phyloP scores from a whole-genome alignment of 108 stramenopile species.

The Nitzschia palea region DNA sequence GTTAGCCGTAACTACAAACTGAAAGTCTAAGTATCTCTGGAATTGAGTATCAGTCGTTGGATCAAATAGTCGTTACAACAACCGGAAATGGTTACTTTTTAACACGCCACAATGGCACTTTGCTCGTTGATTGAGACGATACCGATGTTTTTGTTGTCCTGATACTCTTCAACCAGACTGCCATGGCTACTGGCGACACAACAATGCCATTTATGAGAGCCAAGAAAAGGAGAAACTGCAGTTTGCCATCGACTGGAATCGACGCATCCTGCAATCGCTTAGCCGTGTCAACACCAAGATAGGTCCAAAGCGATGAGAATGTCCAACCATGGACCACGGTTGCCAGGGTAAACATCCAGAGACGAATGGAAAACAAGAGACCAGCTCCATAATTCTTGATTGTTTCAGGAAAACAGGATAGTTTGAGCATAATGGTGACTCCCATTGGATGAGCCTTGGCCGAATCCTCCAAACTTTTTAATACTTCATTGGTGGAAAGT shows the following conservation, averaged over 20 bases:
- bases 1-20: too few species aligned
- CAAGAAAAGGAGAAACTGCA: constrained; percentile 24
- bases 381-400: constrained; percentile 72
- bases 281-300: constrained; percentile 67
- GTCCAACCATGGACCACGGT: constrained; percentile 65
- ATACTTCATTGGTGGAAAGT: constrained; percentile 50
- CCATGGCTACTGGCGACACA: constrained; percentile 44
- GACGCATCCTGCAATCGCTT: constrained; percentile 20
- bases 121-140: too few species aligned
- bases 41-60: too few species aligned
- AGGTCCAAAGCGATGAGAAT: constrained; percentile 76
- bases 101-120: too few species aligned
- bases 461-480: constrained; percentile 40
- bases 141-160: too few species aligned
- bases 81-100: too few species aligned
- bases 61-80: too few species aligned
- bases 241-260: neutral
- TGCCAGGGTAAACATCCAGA: constrained; percentile 38
- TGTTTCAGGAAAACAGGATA: constrained; percentile 74
- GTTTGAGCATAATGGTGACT: constrained; percentile 61
- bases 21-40: too few species aligned
- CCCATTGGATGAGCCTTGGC: constrained; percentile 39
- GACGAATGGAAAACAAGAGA: constrained; percentile 24
- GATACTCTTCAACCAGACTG: constrained; percentile 40
- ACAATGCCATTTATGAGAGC: constrained; percentile 40